Base-by-base conservation (phyloP, 345 rosid genomes). In the Boechera divaricarpa region DNA sequence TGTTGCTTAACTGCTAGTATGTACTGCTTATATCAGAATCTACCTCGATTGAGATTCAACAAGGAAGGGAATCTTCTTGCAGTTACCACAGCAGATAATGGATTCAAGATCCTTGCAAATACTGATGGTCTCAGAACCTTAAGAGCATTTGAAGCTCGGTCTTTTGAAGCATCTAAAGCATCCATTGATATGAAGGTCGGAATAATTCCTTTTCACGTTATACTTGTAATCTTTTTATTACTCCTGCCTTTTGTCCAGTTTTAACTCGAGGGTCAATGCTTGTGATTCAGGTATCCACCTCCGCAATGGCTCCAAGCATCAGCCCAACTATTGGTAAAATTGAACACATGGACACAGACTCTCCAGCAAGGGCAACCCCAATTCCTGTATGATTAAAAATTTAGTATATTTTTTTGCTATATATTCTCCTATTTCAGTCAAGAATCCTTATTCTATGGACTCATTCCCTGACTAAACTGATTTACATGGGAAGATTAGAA, bases 21-120 rank as follows among this genome's bases (percentile, higher is more conserved):
- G 33, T 51, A 42, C 18, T 4, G 1, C 24, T 47, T 66, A 54
- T 61, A 36, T 72, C 80, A 89, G 94, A 73, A 58, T 74, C 80
- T 77, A 70, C 93, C 96, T 16, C 77, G 89, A 9, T 59, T 90
- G 82, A 86, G 88, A 68, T 90, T 90, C 85, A 90, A 87, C 88
- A 88, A 85, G 83, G 90, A 87, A 39, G 96, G 96, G 18, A 84
- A 71, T 74, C 80, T 90, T 47, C 86, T 90, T 70, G 92, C 84
- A 60, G 91, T 83, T 65, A 83, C 90, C 52, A 87, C 92, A 36
- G 86, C 81, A 2, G 91, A 87, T 77, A 87, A 77, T 18, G 91
- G 87, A 67, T 77, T 88, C 59, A 87, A 87, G 79, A 82, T 88
- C 60, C 86, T 88, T 70, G 90, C 89, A 69, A 88, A 84, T 79